Base-by-base conservation (phyloP, 805 yeast species). In the Lipomyces lipofer region DNA sequence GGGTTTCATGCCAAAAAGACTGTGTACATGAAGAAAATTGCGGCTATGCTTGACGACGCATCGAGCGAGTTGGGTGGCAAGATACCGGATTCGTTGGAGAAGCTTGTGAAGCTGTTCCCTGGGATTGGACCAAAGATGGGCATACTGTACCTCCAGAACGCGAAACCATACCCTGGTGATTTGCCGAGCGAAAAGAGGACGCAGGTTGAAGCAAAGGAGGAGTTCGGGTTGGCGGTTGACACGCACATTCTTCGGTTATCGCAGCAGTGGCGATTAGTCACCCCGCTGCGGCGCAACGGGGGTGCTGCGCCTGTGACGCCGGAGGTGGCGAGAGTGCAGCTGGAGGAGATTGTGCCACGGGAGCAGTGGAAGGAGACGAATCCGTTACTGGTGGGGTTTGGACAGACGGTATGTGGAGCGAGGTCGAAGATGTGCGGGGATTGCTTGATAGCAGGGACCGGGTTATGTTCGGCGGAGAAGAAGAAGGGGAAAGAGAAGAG, bases 71-170 rank as follows among this genome's bases (percentile, higher is more conserved):
- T 56, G 5, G 64, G 76, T 19, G 82, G 83, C 6, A 97, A 90
- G 60, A 77, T 92, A 2, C 98, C 98, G 0, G 70, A 77, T 54
- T 77, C 84, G 1, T 76, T 86, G 7, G 82, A 78, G 5, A 91
- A 84, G 0, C 75, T 91, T 48, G 47, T 58, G 27, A 75, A 79
- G 4, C 69, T 78, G 0, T 72, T 91, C 29, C 97, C 97, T 0
- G 98, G 98, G 0, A 95, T 91, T 2, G 98, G 98, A 0, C 96
- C 96, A 7, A 91, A 91, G 68, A 91, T 91, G 98, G 96, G 95
- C 0, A 86, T 80, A 67, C 71, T 91, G 36, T 76, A 91, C 1
- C 72, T 89, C 54, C 96, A 89, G 64, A 79, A 81, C 38, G 96
- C 94, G 12, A 40, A 49, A 29, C 55, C 54, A 21, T 58, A 58